A percentile compares a stretch with the other conserved stretches of the same genome.
Evolutionary conservation across 2,329 filamentous ascomycete genomes (phyloP).

Genomic region (Ceratocystis cacaofunesta): DNA sequence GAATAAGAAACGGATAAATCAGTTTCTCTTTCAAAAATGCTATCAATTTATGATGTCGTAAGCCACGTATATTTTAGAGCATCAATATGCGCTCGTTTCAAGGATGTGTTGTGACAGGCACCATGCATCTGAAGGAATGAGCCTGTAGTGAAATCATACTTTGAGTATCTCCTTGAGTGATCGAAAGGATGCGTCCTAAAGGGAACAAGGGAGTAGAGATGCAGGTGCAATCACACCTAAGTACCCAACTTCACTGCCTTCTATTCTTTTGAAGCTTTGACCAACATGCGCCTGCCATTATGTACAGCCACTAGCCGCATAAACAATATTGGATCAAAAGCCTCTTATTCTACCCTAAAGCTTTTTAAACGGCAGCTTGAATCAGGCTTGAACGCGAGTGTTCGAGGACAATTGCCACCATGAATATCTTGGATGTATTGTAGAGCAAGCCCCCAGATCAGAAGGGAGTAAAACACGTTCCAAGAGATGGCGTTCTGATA

Average conservation of each 20-base stretch:
- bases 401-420: not conserved
- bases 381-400: not conserved
- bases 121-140: not conserved
- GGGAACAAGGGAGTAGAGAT: not conserved
- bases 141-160: not conserved
- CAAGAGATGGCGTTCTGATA: conserved; percentile 8
- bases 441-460: not conserved
- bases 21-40: not conserved
- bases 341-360: not conserved
- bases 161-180: not conserved
- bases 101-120: not conserved
- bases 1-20: not conserved
- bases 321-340: not conserved
- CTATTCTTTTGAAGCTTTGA: not conserved
- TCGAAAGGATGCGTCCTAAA: not conserved
- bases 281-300: not conserved
- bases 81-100: no score
- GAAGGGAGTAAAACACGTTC: conserved; percentile 6
- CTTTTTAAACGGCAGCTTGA: not conserved
- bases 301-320: not conserved
- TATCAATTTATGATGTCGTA: not conserved
- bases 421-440: not conserved
- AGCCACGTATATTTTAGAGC: not conserved
- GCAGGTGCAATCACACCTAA: not conserved
- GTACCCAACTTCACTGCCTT: not conserved